Evolutionary conservation across 2,329 filamentous ascomycete species (phyloP), one percentile per base, ranked within the genome.

Genomic region (Clarireedia hainanense): DNA sequence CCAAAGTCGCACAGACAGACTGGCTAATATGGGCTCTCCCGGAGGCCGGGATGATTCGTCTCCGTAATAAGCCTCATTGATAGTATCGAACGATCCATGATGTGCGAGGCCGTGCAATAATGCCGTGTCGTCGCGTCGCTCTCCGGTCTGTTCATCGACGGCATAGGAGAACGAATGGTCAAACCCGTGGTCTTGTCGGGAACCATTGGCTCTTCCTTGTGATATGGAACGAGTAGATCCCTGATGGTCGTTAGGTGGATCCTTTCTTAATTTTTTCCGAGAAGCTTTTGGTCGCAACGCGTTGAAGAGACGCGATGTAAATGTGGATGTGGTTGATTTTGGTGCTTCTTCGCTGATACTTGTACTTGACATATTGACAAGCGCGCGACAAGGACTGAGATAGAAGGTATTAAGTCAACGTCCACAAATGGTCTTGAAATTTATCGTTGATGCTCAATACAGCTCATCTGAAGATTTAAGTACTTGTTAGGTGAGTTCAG

Each of bases 1-100:
- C 80, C 80, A 83, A 3, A 80, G 57, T 3, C 67, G 64, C 1
- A 69, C 59, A 4, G 77, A 67, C 14, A 82, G 64, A 43, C 71
- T 75, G 1, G 72, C 72, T 36, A 81, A 70, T 15, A 74, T 64
- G 6, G 61, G 61, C 52, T 80, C 75, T 63, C 72, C 52, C 65
- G 67, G 57, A 55, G 59, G 47, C 61, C 67, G 54, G 37, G 50
- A 57, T 30, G 59, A 55, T 6, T 58, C 42, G 20, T 58, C 51
- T 27, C 42, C 17, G 14, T 37, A 43, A n/a, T 57, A 34, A 10
- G 51, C 50, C 17, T 48, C 55, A 47, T 61, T 52, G 15, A 65
- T 45, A 36, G 63, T 64, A 27, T 65, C 64, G 36, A 61, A 59
- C 7, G 65, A 68, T 6, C 64, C 65, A n/a, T 62, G 61, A 52